Base-by-base conservation (phyloP, 2,329 filamentous ascomycete species). In the Aureobasidium pullulans region DNA sequence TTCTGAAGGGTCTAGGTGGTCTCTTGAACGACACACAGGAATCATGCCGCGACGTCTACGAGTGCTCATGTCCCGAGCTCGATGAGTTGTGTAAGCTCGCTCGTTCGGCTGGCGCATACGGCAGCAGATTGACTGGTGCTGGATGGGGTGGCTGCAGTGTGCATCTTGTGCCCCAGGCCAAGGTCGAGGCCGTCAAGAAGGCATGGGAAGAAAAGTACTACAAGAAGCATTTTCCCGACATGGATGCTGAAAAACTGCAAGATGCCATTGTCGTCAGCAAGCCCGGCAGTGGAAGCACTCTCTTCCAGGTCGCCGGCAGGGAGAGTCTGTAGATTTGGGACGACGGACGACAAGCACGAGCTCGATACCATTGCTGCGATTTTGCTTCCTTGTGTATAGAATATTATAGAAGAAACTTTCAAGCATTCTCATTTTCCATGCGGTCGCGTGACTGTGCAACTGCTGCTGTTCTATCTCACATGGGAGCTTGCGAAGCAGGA, bases 81-180 rank as follows among this genome's bases (percentile, higher is more conserved):
- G 93, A 99, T 71, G 81, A 89, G 62, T 82, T 99, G 39, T 97
- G 93, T 73, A 73, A 79, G 40, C 87, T 97, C 65, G 92, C 92
- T 0, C 81, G 86, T 31, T 79, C 78, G 15, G 89, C 89, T 0
- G 94, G 94, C 2, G 84, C 89, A 16, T 91, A 90, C 70, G 94
- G 93, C 31, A 91, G 88, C 66, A 80, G 93, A 29, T 76, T 96
- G 66, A 97, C 93, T 0, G 94, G 94, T 40, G 94, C 94, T 0
- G 94, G 94, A 3, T 99, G 94, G 94, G 94, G 94, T 62, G 94
- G 94, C 2, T 97, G 94, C 76, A 94, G 85, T 62, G 93, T 99
- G 60, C 94, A 99, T 76, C 81, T 99, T 60, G 88, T 97, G 56
- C 88, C 93, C 0, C 88, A 85, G 60, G 83, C 90, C 68, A 93